A percentile compares a stretch with the other conserved stretches of the same genome.
These are phyloP conservation scores for Globisporangium parvum DNA, from an alignment of 352 stramenopile species.

Conservation along the genomic window DNA sequence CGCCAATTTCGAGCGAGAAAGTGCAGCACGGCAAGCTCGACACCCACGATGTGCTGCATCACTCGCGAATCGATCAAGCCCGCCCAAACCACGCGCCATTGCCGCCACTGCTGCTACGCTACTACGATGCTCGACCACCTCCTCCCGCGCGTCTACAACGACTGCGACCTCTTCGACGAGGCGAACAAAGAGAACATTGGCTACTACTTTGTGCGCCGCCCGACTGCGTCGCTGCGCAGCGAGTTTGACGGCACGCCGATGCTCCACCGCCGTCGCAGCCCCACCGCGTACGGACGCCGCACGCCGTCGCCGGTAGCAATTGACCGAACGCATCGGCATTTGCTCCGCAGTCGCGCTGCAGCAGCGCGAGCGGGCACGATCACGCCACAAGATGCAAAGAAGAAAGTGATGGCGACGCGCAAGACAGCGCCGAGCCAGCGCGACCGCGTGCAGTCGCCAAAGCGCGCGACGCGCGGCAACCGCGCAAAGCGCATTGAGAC, in stretches of 20 bases:
- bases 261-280: constrained; percentile 8
- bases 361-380: constrained; percentile 10
- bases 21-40: not conserved
- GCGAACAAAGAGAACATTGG: constrained; percentile 70
- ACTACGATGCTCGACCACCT: constrained; percentile 33
- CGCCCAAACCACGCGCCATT: not conserved
- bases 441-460: constrained; percentile 1
- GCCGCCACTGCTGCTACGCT: not conserved
- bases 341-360: constrained; percentile 1
- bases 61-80: no score
- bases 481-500: constrained; percentile 10
- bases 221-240: constrained; percentile 10
- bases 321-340: not conserved
- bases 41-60: not conserved
- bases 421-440: constrained; percentile 13
- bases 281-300: not conserved
- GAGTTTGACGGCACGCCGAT: constrained; percentile 8
- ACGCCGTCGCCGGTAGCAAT: constrained; percentile 4
- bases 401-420: constrained; percentile 18
- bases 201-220: constrained; percentile 40
- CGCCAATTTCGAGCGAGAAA: constrained; percentile 1
- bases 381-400: constrained; percentile 23
- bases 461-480: not conserved
- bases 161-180: constrained; percentile 39
- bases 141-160: constrained; percentile 32